These are phyloP conservation scores for Leucocoprinus leucothites DNA, from an alignment of 768 basidiomycete species.

Conservation along the genomic window DNA sequence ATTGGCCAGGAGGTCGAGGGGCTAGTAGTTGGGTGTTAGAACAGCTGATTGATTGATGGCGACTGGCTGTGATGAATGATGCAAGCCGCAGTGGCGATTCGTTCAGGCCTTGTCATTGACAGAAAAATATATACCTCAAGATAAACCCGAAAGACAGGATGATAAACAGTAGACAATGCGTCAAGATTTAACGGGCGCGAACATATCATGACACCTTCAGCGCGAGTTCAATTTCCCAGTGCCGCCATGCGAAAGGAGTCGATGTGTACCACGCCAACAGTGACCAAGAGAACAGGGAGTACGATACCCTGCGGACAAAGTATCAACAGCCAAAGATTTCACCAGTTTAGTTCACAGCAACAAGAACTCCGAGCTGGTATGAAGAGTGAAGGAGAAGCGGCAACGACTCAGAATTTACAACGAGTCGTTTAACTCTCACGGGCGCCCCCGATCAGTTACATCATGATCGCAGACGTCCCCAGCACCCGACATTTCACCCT, in stretches of 20 bases:
- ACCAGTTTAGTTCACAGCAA: not conserved
- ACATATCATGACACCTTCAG: too few species aligned
- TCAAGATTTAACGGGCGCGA: not conserved
- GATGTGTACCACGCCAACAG: slow-evolving; percentile 1
- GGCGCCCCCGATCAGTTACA: not conserved
- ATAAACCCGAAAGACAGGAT: too few species aligned
- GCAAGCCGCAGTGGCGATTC: too few species aligned
- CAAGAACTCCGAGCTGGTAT: not conserved
- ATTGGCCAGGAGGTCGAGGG: not conserved
- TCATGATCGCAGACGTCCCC: not conserved
- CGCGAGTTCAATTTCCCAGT: too few species aligned
- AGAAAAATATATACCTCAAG: too few species aligned
- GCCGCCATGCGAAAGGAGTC: not conserved
- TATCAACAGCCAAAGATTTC: too few species aligned
- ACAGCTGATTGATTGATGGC: slow-evolving; percentile 1
- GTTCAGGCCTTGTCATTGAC: too few species aligned
- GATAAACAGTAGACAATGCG: not conserved
- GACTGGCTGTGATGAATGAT: too few species aligned
- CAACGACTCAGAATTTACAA: not conserved
- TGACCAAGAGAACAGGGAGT: not conserved
- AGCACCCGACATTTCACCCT: not conserved
- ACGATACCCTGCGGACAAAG: not conserved
- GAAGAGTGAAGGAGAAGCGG: not conserved
- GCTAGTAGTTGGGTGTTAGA: not conserved
- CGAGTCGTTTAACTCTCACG: not conserved